These are phyloP conservation scores for Phytopythium sindhum DNA, from an alignment of 352 stramenopile species.

Conservation along the genomic window DNA sequence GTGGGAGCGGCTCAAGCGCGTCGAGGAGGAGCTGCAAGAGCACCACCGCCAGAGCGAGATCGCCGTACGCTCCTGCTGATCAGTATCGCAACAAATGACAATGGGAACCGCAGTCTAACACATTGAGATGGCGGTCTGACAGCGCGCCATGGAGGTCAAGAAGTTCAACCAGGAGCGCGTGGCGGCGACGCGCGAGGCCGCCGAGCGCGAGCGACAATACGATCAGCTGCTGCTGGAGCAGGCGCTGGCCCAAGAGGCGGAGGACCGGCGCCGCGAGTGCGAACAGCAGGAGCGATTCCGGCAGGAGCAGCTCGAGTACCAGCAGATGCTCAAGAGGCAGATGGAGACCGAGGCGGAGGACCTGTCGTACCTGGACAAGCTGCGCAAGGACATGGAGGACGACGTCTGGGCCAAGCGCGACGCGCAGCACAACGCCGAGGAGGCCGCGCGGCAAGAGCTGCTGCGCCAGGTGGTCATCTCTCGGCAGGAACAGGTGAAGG, in stretches of 20 bases:
- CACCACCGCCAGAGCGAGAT: conserved; percentile 56
- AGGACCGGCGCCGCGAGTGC: conserved; percentile 48
- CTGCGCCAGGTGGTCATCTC: conserved; percentile 68
- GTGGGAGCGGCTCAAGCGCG: conserved; percentile 53
- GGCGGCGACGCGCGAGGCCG: conserved; percentile 33
- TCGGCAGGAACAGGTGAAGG: conserved; percentile 44
- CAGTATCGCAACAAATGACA: too few species aligned
- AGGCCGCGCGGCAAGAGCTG: conserved; percentile 67
- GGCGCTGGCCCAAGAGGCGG: conserved; percentile 55
- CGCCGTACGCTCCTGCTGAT: conserved; percentile 12
- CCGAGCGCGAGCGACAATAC: conserved; percentile 64
- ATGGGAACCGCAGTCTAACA: too few species aligned
- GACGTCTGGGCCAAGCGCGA: conserved; percentile 76
- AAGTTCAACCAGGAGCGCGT: conserved; percentile 68
- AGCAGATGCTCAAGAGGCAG: conserved; percentile 67
- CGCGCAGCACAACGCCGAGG: conserved; percentile 64
- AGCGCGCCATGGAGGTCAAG: conserved; percentile 71
- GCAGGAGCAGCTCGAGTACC: conserved; percentile 72
- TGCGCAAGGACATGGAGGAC: conserved; percentile 81
- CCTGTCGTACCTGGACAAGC: conserved; percentile 55
- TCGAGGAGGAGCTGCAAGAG: conserved; percentile 61
- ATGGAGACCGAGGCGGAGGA: conserved; percentile 76
- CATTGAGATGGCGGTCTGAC: background rate
- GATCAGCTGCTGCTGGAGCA: conserved; percentile 57
- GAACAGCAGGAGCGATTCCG: conserved; percentile 65